Conservation (phyloP, 192 early-diverging fungal genomes). For the Spizellomyces sp. region DNA sequence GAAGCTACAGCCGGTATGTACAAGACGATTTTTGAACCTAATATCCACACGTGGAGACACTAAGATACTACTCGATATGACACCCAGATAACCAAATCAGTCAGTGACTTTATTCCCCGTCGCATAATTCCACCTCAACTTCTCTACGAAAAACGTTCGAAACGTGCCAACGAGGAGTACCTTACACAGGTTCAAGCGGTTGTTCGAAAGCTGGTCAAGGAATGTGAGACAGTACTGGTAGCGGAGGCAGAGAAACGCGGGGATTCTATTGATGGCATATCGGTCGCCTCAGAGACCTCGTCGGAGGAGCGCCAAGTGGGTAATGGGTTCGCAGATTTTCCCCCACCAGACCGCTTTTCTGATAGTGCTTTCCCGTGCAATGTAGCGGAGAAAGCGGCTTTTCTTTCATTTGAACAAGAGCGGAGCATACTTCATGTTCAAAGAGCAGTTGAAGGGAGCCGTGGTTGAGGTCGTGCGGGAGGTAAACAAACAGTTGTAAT, state of each 20-base stretch:
- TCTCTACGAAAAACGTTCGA: conserved; percentile 48
- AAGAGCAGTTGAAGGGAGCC: conserved; percentile 58
- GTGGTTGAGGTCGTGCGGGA: conserved; percentile 61
- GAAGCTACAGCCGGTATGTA: conserved; percentile 55
- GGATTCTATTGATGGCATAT: not conserved
- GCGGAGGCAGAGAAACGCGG: not conserved
- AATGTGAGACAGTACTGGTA: conserved; percentile 41
- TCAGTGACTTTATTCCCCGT: conserved; percentile 56
- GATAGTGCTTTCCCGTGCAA: too few species aligned
- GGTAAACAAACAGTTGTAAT: conserved; percentile 25
- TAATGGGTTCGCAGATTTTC: not conserved
- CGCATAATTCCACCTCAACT: conserved; percentile 45
- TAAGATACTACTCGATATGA: not conserved
- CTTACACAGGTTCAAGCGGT: conserved; percentile 51
- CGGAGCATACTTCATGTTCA: conserved; percentile 61
- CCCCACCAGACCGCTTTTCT: not conserved
- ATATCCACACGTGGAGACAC: too few species aligned
- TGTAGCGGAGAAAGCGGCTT: conserved; percentile 55
- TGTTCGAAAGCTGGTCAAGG: conserved; percentile 50
- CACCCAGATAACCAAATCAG: conserved; percentile 55
- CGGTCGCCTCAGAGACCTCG: not conserved
- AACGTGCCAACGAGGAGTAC: conserved; percentile 54
- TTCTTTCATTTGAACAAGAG: conserved; percentile 62
- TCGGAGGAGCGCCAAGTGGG: conserved; percentile 45
- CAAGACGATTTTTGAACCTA: not conserved